Evolutionary conservation across 345 rosid species (phyloP).

Genomic region (Dovyalis caffra): DNA sequence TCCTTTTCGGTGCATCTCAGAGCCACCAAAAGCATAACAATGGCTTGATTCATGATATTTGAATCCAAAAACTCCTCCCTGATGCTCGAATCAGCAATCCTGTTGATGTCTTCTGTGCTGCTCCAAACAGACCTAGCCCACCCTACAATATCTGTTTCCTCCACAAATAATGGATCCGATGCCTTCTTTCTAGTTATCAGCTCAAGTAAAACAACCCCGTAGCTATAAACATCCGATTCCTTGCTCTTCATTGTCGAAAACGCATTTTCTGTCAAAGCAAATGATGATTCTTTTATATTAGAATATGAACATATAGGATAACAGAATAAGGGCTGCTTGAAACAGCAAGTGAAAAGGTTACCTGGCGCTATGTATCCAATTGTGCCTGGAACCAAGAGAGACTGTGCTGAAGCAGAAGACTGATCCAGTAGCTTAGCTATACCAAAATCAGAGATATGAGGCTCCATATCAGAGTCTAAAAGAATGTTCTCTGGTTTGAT

Average conservation of each 20-base stretch:
- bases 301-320: background rate
- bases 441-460: slow-evolving; percentile 83
- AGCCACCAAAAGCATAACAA: slow-evolving; percentile 44
- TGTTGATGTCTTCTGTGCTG: slow-evolving; percentile 30
- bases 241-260: slow-evolving; percentile 46
- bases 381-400: slow-evolving; percentile 53
- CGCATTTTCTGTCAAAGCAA: slow-evolving; percentile 55
- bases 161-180: slow-evolving; percentile 16
- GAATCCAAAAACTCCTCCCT: slow-evolving; percentile 50
- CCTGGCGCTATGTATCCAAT: slow-evolving; percentile 86
- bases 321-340: background rate
- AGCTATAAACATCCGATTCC: slow-evolving; percentile 28
- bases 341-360: slow-evolving; percentile 15
- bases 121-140: slow-evolving; percentile 53
- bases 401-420: slow-evolving; percentile 37
- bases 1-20: slow-evolving; percentile 60
- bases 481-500: slow-evolving; percentile 82
- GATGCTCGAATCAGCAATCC: slow-evolving; percentile 44
- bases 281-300: background rate
- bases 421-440: slow-evolving; percentile 64
- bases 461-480: slow-evolving; percentile 64
- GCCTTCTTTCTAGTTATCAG: slow-evolving; percentile 26
- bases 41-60: slow-evolving; percentile 49
- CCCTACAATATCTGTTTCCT: slow-evolving; percentile 39
- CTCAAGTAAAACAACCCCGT: slow-evolving; percentile 28